phyloP scores from a whole-genome alignment of 148 eudicot species.

The Silene uniflora region DNA sequence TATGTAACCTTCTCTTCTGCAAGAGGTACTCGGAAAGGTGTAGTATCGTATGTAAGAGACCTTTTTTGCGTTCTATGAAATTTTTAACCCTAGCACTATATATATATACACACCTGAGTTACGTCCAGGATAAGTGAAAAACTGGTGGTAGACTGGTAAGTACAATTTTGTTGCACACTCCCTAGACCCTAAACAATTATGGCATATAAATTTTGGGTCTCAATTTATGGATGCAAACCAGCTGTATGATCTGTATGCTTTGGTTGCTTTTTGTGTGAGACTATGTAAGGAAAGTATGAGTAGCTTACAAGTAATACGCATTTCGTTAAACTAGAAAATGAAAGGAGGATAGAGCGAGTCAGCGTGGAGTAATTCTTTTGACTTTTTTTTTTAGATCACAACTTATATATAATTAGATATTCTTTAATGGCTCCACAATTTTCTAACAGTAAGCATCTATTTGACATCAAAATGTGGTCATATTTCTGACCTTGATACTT shows the following conservation, averaged over 20 bases:
- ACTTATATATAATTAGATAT: too few relatives aligned
- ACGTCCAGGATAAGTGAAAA: neutral
- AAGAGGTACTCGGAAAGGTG: neutral
- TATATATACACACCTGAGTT: too few relatives aligned
- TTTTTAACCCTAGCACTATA: neutral
- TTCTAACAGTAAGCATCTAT: too few relatives aligned
- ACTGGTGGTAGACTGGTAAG: neutral
- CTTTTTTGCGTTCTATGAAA: neutral
- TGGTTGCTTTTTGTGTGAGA: neutral
- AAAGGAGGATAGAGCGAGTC: neutral
- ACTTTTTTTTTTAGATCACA: too few relatives aligned
- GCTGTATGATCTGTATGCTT: conserved; percentile 2
- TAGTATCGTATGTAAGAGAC: neutral
- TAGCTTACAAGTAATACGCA: neutral
- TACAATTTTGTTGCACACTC: neutral
- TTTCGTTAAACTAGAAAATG: neutral
- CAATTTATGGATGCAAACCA: conserved; percentile 3
- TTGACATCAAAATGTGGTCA: too few relatives aligned
- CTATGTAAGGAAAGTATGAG: neutral
- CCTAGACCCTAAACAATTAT: too few relatives aligned
- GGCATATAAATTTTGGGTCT: neutral
- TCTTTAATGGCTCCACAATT: too few relatives aligned
- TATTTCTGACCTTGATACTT: too few relatives aligned
- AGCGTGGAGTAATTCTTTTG: neutral
- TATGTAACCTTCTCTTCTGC: neutral